Evolutionary conservation across 345 rosid genomes (phyloP).

Genomic region (Brassica rapa): DNA sequence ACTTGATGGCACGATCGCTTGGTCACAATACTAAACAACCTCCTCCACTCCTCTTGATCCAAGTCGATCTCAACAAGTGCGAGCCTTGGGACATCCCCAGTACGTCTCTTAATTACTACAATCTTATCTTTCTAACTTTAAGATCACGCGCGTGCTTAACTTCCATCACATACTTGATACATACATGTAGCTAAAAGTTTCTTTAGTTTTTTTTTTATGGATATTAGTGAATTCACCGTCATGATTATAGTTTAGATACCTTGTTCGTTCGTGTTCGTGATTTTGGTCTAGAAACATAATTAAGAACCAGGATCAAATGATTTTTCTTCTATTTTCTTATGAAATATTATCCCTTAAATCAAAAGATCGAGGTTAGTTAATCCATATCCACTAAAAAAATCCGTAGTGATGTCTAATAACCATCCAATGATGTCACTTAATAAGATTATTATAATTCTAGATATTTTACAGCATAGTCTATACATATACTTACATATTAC

Average conservation of each 20-base stretch:
- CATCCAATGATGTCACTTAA: background rate
- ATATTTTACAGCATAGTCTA: background rate
- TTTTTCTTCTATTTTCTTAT: background rate
- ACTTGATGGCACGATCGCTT: slow-evolving; percentile 61
- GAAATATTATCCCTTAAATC: background rate
- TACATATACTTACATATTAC: background rate
- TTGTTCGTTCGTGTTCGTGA: background rate
- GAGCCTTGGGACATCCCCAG: slow-evolving; percentile 99
- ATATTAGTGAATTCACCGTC: background rate
- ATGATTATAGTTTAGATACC: background rate
- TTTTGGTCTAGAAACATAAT: background rate
- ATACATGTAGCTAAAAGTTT: background rate
- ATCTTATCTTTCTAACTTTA: background rate
- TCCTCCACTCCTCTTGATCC: slow-evolving; percentile 51
- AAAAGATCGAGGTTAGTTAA: background rate
- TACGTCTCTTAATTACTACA: slow-evolving; percentile 22
- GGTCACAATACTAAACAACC: background rate
- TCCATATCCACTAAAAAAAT: background rate
- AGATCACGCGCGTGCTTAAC: background rate
- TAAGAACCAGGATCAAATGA: background rate
- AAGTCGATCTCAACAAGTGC: slow-evolving; percentile 89
- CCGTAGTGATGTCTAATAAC: background rate
- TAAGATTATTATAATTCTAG: background rate
- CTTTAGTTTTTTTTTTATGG: background rate
- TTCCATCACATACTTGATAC: background rate